Percentiles rank a stretch among this genome's conserved stretches.
Evolutionary conservation across 306 rosid genomes (phyloP).

Genomic region (Dryas alaskensis): DNA sequence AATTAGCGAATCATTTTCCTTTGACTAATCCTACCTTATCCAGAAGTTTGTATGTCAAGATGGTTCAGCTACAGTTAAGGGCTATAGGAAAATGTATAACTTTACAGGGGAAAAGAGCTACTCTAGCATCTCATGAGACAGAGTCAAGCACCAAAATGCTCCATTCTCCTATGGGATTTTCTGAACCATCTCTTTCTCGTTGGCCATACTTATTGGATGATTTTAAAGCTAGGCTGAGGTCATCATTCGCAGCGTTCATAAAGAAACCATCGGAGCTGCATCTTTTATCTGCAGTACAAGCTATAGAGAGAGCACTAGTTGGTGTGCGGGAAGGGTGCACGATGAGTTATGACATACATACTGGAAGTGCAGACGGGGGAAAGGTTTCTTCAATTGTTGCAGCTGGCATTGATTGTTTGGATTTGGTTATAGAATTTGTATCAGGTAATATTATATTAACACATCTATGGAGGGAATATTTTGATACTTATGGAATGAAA

Average conservation of each 20-base stretch:
- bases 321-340: constrained; percentile 61
- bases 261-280: constrained; percentile 67
- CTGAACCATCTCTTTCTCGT: constrained; percentile 46
- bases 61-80: constrained; percentile 61
- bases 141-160: constrained; percentile 63
- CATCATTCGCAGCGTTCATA: constrained; percentile 62
- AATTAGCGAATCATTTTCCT: constrained; percentile 62
- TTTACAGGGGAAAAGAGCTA: constrained; percentile 77
- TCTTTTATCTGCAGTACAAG: constrained; percentile 63
- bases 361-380: constrained; percentile 59
- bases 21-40: constrained; percentile 56
- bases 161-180: constrained; percentile 34
- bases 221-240: constrained; percentile 62
- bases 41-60: constrained; percentile 46
- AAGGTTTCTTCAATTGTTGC: constrained; percentile 63
- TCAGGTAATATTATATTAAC: constrained; percentile 56
- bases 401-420: constrained; percentile 79
- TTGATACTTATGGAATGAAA: not conserved
- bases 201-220: constrained; percentile 53
- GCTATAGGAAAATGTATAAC: constrained; percentile 75
- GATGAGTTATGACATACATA: constrained; percentile 52
- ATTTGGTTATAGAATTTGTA: constrained; percentile 75
- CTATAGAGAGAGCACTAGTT: constrained; percentile 75
- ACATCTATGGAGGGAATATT: constrained; percentile 18
- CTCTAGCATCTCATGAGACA: constrained; percentile 62